Base-by-base conservation (phyloP, 495 filamentous ascomycete genomes). In the Neurospora tetrasperma region DNA sequence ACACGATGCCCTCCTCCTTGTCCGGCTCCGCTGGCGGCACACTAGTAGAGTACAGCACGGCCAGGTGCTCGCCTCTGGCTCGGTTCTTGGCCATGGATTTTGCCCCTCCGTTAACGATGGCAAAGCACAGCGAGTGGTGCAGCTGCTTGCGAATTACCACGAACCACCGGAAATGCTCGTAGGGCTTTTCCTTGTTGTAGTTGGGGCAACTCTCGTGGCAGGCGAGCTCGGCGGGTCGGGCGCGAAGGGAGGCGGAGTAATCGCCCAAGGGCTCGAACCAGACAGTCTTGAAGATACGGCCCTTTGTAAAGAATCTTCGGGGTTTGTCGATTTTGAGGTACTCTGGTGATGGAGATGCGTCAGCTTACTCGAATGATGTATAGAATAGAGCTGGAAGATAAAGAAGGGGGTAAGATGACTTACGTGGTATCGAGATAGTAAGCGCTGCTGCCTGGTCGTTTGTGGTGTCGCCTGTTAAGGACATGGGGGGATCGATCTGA, bases 261-360 rank as follows among this genome's bases (percentile, higher is more conserved):
- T 42, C 54, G 12, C 71, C 71, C 18, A 44, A 70, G 12, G 79
- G 77, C 48, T 82, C 80, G 74, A 79, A 82, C 80, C 80, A 82
- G 11, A 75, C 72, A 4, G 75, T 73, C 20, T 79, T 79, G 75
- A 81, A 82, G 73, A 82, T 79, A 68, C 80, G 79, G 2, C 80
- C 80, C 3, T 77, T 59, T 69, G 76, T 76, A 73, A 83, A 80
- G 81, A 85, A 85, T 73, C 81, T 83, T 71, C 82, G 82, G 40
- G 78, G 79, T 44, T 80, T 83, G 54, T 76, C 62, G 38, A 77
- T 70, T 39, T 71, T 54, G 42, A 76, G 27, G 75, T 80, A 80
- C 40, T 42, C 78, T 79, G 59, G 10, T 8, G 12, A 35, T 5
- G 6, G 20, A 31, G 11, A 11, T 20, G 38, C 11, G 69, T 70